Evolutionary conservation across 108 stramenopile genomes (phyloP).

Genomic region (Epithemia pelagica): DNA sequence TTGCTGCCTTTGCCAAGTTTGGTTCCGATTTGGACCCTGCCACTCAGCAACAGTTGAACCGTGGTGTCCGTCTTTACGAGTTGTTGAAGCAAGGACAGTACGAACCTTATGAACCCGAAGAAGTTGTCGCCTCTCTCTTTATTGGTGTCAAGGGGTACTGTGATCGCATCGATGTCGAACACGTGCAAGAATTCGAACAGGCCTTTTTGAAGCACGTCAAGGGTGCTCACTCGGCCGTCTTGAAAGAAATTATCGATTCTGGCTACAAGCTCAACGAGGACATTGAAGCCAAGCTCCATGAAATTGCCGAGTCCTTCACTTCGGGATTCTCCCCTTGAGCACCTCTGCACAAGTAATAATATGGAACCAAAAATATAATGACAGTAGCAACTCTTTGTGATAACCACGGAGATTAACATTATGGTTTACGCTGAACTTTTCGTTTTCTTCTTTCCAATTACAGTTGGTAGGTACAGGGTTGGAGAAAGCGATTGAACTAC

Average conservation of each 20-base stretch:
- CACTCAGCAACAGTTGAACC: slow-evolving; percentile 99
- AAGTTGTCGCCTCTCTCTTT: slow-evolving; percentile 96
- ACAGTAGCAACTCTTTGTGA: not conserved
- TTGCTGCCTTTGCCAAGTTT: slow-evolving; percentile 99
- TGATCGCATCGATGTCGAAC: slow-evolving; percentile 96
- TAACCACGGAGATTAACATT: not conserved
- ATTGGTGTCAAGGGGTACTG: slow-evolving; percentile 99
- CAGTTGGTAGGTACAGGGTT: too few species aligned
- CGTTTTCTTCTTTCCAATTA: too few species aligned
- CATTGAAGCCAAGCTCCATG: slow-evolving; percentile 79
- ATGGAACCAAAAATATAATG: not conserved
- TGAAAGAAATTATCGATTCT: slow-evolving; percentile 82
- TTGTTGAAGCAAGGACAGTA: slow-evolving; percentile 99
- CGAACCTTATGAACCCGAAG: slow-evolving; percentile 96
- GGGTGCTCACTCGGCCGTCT: slow-evolving; percentile 79
- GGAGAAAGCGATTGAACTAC: too few species aligned
- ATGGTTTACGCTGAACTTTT: too few species aligned
- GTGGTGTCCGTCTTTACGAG: slow-evolving; percentile 99
- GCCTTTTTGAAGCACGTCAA: slow-evolving; percentile 95
- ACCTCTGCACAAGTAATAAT: too few species aligned
- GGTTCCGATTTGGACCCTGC: slow-evolving; percentile 99
- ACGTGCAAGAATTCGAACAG: slow-evolving; percentile 91
- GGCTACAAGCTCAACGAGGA: slow-evolving; percentile 80
- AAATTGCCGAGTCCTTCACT: slow-evolving; percentile 96
- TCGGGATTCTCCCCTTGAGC: slow-evolving; percentile 61